Conservation (phyloP, 768 basidiomycete genomes). For the Hygrophoropsis aurantiaca region DNA sequence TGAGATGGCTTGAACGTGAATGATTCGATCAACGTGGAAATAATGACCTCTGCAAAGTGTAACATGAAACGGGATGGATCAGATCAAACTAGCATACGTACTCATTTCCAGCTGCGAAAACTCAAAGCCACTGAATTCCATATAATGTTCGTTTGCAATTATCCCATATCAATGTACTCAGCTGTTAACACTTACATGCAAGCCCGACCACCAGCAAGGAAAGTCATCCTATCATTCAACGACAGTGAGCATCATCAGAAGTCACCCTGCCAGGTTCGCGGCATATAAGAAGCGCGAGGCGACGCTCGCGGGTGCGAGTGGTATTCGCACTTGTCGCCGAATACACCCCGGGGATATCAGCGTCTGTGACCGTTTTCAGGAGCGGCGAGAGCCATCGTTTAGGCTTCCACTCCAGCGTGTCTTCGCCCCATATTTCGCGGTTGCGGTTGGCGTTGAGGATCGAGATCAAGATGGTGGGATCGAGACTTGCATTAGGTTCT, state of each 20-base stretch:
- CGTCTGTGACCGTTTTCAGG: conserved; percentile 4
- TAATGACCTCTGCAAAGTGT: conserved; percentile 2
- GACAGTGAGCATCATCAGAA: conserved; percentile 1
- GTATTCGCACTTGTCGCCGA: no score
- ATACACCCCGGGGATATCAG: conserved; percentile 42
- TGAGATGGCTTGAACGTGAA: conserved; percentile 9
- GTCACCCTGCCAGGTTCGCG: not conserved
- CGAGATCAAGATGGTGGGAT: conserved; percentile 35
- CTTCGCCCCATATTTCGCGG: conserved; percentile 43
- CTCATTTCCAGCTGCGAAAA: conserved; percentile 54
- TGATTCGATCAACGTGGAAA: conserved; percentile 1
- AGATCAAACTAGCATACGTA: conserved; percentile 19
- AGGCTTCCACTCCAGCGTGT: conserved; percentile 44
- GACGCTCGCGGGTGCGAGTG: conserved; percentile 42
- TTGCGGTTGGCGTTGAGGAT: conserved; percentile 43
- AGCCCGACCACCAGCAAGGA: conserved; percentile 45
- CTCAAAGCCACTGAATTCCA: conserved; percentile 33
- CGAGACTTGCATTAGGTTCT: not conserved
- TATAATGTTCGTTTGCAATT: no score
- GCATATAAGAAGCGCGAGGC: not conserved
- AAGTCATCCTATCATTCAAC: conserved; percentile 41
- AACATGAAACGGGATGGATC: not conserved
- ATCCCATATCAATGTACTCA: no score
- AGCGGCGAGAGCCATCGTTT: conserved; percentile 40
- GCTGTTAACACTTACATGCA: conserved; percentile 42